phyloP scores from a whole-genome alignment of 768 basidiomycete species.

The Mycena alexandri region DNA sequence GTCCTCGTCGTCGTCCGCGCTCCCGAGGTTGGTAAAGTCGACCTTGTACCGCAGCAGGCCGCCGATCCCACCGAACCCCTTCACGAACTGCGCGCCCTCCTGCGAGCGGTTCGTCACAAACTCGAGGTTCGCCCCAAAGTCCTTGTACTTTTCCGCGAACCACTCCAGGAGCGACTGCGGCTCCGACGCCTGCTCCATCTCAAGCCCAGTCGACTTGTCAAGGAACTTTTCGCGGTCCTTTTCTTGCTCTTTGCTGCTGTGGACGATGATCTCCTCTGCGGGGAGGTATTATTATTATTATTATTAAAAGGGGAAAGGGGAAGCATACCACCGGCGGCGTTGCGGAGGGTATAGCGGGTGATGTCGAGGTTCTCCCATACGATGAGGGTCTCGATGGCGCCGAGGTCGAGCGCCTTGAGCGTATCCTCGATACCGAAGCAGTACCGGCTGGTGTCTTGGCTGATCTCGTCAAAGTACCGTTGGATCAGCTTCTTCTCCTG shows the following conservation, averaged over 20 bases:
- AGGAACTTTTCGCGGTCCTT: constrained; percentile 95
- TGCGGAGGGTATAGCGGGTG: constrained; percentile 88
- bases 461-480: constrained; percentile 99
- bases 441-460: constrained; percentile 95
- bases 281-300: background rate
- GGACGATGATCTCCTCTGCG: constrained; percentile 86
- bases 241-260: constrained; percentile 85
- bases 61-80: constrained; percentile 98
- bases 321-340: constrained; percentile 86
- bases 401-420: constrained; percentile 94
- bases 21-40: constrained; percentile 87
- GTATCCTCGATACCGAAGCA: constrained; percentile 99
- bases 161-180: constrained; percentile 94
- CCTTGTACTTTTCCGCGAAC: constrained; percentile 99
- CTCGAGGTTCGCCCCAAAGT: constrained; percentile 95
- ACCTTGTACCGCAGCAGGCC: constrained; percentile 97
- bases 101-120: constrained; percentile 97
- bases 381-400: constrained; percentile 95
- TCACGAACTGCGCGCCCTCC: constrained; percentile 98
- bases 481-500: constrained; percentile 99
- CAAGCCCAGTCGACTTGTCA: constrained; percentile 93
- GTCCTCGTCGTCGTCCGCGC: constrained; percentile 86
- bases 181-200: constrained; percentile 93
- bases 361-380: constrained; percentile 99
- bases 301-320: background rate